A percentile compares a stretch with the other conserved stretches of the same genome.
phyloP scores from a whole-genome alignment of 2,329 filamentous ascomycete genomes.

The Aspergillus alliaceus region DNA sequence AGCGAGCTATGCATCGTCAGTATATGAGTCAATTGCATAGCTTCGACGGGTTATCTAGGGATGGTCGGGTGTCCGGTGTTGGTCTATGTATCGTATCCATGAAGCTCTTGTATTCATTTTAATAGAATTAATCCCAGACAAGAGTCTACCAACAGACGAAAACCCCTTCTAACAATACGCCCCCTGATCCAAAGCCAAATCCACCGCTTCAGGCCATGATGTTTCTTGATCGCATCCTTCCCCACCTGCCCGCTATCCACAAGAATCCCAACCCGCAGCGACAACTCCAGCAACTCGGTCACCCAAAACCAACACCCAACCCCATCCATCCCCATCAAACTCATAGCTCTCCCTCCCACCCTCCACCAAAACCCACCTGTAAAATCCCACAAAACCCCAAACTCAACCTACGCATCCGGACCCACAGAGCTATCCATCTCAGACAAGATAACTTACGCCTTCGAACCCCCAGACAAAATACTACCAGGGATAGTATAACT shows the following conservation, averaged over 20 bases:
- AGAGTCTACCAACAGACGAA: too few relatives aligned
- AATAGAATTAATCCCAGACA: too few relatives aligned
- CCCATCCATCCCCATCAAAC: not conserved
- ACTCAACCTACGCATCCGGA: not conserved
- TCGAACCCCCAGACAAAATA: not conserved
- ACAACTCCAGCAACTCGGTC: not conserved
- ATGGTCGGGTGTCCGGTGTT: constrained; percentile 16
- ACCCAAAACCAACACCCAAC: not conserved
- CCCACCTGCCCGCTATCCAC: not conserved
- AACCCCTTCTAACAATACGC: not conserved
- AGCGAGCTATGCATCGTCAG: too few relatives aligned
- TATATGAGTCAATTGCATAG: not conserved
- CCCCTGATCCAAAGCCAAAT: not conserved
- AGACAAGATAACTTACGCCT: not conserved
- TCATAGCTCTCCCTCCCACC: not conserved
- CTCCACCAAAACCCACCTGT: not conserved
- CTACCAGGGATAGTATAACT: not conserved
- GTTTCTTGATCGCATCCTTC: not conserved
- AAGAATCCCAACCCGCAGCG: not conserved
- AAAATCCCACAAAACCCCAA: not conserved
- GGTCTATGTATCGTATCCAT: not conserved
- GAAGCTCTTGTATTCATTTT: too few relatives aligned
- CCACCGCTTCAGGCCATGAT: not conserved
- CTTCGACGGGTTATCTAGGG: not conserved
- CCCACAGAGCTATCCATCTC: not conserved